A percentile compares a stretch with the other conserved stretches of the same genome.
Evolutionary conservation across 2,329 filamentous ascomycete genomes (phyloP).

Genomic region (Sporothrix humicola): DNA sequence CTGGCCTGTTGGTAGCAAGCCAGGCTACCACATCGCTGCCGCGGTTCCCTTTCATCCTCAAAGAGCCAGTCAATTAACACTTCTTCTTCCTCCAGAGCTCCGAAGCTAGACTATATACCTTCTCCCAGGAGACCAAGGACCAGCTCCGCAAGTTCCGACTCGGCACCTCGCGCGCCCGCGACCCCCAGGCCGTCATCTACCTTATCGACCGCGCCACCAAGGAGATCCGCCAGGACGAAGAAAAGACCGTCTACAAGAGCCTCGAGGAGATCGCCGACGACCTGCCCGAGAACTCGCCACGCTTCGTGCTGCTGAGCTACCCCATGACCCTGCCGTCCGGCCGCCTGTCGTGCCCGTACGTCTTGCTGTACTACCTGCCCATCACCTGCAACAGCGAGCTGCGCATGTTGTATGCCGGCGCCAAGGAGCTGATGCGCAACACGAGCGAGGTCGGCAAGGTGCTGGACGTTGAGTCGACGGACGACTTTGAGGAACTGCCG

Average conservation of each 20-base stretch:
- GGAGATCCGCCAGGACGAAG: slow-evolving; percentile 85
- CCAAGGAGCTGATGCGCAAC: slow-evolving; percentile 94
- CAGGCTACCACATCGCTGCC: not conserved
- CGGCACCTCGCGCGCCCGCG: slow-evolving; percentile 82
- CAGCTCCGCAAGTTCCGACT: slow-evolving; percentile 94
- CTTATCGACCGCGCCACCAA: slow-evolving; percentile 91
- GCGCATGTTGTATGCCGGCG: slow-evolving; percentile 93
- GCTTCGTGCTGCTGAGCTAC: slow-evolving; percentile 89
- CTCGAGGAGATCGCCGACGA: slow-evolving; percentile 84
- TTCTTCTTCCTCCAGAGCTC: slow-evolving; percentile 58
- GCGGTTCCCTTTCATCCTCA: not conserved
- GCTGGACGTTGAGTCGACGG: slow-evolving; percentile 79
- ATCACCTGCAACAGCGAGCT: slow-evolving; percentile 85
- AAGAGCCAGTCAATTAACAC: not conserved
- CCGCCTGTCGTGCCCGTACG: slow-evolving; percentile 86
- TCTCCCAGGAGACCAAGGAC: slow-evolving; percentile 87
- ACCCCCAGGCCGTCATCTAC: slow-evolving; percentile 87
- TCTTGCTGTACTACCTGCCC: slow-evolving; percentile 92
- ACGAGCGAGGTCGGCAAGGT: slow-evolving; percentile 88
- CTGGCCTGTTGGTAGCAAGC: too few relatives aligned
- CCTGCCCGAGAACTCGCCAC: slow-evolving; percentile 87
- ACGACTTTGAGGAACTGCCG: slow-evolving; percentile 84
- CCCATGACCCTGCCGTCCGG: slow-evolving; percentile 84
- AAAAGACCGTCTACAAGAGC: slow-evolving; percentile 76
- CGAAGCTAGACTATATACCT: slow-evolving; percentile 88